Percentiles rank a stretch among this genome's conserved stretches.
Evolutionary conservation across 805 yeast genomes (phyloP).

Genomic region (Candida krabiensis): DNA sequence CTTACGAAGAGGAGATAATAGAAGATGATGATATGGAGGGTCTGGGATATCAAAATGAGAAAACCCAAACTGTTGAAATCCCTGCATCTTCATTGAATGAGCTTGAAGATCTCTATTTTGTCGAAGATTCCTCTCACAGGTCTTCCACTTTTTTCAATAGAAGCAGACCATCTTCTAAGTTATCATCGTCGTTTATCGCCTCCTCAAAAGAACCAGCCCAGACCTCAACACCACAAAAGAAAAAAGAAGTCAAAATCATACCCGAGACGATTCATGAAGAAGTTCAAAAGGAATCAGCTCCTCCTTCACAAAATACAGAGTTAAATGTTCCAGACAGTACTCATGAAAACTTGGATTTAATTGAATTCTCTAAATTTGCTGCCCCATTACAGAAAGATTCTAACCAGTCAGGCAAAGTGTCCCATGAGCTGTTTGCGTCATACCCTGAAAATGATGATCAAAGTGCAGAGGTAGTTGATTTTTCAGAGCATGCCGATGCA

Average conservation of each 20-base stretch:
- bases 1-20: constrained; percentile 23
- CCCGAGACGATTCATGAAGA: not conserved
- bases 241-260: not conserved
- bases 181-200: constrained; percentile 6
- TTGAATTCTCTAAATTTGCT: constrained; percentile 2
- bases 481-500: too few relatives aligned
- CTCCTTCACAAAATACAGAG: too few relatives aligned
- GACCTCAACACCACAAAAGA: not conserved
- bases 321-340: constrained; percentile 4
- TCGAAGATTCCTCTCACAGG: constrained; percentile 25
- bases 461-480: too few relatives aligned
- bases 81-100: constrained; percentile 41
- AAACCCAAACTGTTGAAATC: constrained; percentile 32
- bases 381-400: constrained; percentile 12
- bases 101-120: constrained; percentile 23
- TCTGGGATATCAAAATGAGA: not conserved
- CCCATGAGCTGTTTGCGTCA: too few relatives aligned
- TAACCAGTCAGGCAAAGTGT: not conserved
- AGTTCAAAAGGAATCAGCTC: too few relatives aligned
- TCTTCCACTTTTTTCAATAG: constrained; percentile 29
- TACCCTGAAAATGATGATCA: too few relatives aligned
- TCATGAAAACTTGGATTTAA: not conserved
- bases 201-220: not conserved
- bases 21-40: constrained; percentile 28
- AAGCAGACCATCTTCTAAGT: constrained; percentile 14